Evolutionary conservation across 331 rosid genomes (phyloP).

Genomic region (Rhamnella rubrinervis): DNA sequence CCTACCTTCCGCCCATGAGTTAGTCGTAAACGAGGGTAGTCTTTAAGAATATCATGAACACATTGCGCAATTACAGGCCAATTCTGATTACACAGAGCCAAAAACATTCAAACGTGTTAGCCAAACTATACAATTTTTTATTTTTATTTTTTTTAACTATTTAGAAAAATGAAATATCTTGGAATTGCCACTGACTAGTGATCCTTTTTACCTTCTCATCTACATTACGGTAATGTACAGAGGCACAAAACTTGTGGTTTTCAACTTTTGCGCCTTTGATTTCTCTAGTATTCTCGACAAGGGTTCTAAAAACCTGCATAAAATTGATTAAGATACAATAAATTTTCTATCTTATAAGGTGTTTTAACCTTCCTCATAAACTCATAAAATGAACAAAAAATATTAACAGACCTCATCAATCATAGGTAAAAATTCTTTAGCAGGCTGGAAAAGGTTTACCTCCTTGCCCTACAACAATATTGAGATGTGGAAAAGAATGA

Average conservation of each 20-base stretch:
- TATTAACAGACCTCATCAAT: conserved; percentile 62
- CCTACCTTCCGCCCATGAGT: conserved; percentile 91
- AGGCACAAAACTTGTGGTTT: conserved; percentile 89
- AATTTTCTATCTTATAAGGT: background rate
- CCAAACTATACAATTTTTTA: background rate
- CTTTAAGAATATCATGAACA: conserved; percentile 78
- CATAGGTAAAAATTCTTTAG: conserved; percentile 77
- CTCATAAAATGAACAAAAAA: background rate
- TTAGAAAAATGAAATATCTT: too few relatives aligned
- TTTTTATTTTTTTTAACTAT: background rate
- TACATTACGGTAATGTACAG: conserved; percentile 97
- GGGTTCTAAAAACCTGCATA: conserved; percentile 79
- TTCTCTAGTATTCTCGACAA: conserved; percentile 63
- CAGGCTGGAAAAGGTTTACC: conserved; percentile 84
- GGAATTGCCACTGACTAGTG: background rate
- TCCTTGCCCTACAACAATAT: conserved; percentile 63
- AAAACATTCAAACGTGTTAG: background rate
- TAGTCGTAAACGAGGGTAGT: conserved; percentile 75
- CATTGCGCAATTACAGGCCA: conserved; percentile 74
- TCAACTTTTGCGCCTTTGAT: conserved; percentile 82
- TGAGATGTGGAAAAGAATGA: background rate
- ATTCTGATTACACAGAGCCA: conserved; percentile 44
- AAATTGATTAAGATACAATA: conserved; percentile 8
- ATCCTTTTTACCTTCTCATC: conserved; percentile 57
- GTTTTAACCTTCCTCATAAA: background rate